Evolutionary conservation across 78 protist species (phyloP), one percentile per base, ranked within the genome.

Genomic region (Salpingoeca rosetta): DNA sequence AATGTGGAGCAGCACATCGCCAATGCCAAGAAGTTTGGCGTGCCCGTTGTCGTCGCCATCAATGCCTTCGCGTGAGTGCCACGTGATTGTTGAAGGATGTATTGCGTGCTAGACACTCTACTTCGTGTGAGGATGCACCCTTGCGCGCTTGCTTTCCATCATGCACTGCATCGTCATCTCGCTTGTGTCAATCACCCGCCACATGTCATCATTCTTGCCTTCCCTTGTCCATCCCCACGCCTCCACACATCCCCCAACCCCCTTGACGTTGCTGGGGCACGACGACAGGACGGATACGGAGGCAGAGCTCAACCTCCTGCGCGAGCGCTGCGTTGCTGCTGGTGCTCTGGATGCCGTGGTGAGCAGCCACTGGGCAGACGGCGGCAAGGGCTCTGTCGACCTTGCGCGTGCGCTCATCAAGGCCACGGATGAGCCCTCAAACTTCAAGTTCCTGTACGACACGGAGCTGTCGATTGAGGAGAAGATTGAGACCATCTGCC

Each of bases 1-100:
- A 96, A 96, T 86, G 80, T 81, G n/a, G n/a, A 0, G 35, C 1
- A 28, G 36, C 90, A 88, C 35, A 83, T 83, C 1, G 38, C 0
- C 31, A 82, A 83, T 73, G 87, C 83, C 26, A 0, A 37, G 51
- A 85, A 84, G 86, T 94, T 93, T 87, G 98, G 98, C 43, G 96
- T 96, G 39, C 94, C 93, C 44, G 94, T 88, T 2, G 96, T 96
- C 12, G 98, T 96, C 25, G 95, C 94, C 45, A 85, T 96, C 89
- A 96, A 96, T 76, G 84, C 84, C 44, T 96, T 94, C 91, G 35
- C 37, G 80, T 65, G 1, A 12, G 77, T 1, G 22, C 88, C 0
- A 72, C 90, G 0, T 86, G 86, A 65, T 38, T 82, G 2, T 2
- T n/a, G n/a, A n/a, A n/a, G n/a, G n/a, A n/a, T n/a, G n/a, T n/a